phyloP scores from a whole-genome alignment of 2,329 filamentous ascomycete genomes.

The Fonsecaea nubica region DNA sequence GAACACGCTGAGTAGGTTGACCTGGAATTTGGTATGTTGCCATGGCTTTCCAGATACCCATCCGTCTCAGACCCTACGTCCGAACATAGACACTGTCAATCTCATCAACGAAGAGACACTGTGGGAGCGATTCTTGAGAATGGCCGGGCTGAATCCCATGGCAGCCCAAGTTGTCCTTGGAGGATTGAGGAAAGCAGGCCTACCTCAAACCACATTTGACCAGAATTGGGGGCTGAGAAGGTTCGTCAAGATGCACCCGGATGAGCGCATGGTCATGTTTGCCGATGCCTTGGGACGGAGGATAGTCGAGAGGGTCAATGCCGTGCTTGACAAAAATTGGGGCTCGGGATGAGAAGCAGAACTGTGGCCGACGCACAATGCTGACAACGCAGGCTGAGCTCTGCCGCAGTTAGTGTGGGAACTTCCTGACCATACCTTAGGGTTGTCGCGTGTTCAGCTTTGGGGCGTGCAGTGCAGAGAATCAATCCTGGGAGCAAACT shows the following conservation, averaged over 20 bases:
- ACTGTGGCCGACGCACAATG: neutral
- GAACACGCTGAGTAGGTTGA: conserved; percentile 41
- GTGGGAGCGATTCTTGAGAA: conserved; percentile 72
- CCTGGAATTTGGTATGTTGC: conserved; percentile 53
- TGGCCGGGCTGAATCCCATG: conserved; percentile 72
- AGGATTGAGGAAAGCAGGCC: conserved; percentile 24
- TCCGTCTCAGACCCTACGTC: conserved; percentile 36
- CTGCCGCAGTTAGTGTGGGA: neutral
- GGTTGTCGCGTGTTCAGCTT: neutral
- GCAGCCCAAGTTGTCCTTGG: conserved; percentile 71
- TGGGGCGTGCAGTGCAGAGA: neutral
- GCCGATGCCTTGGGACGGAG: conserved; percentile 28
- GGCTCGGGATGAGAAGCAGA: conserved; percentile 1
- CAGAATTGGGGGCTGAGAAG: conserved; percentile 28
- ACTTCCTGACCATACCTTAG: neutral
- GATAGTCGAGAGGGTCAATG: conserved; percentile 25
- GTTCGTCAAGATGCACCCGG: conserved; percentile 26
- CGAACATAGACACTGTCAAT: conserved; percentile 32
- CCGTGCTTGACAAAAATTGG: conserved; percentile 19
- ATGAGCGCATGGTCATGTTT: conserved; percentile 29
- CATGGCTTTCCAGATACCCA: conserved; percentile 24
- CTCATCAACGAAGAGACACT: conserved; percentile 65
- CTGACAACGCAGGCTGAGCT: conserved; percentile 5
- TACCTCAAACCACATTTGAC: neutral
- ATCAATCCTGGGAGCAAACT: neutral